Evolutionary conservation across 2,329 filamentous ascomycete genomes (phyloP).

Genomic region (Aspergillus felis): DNA sequence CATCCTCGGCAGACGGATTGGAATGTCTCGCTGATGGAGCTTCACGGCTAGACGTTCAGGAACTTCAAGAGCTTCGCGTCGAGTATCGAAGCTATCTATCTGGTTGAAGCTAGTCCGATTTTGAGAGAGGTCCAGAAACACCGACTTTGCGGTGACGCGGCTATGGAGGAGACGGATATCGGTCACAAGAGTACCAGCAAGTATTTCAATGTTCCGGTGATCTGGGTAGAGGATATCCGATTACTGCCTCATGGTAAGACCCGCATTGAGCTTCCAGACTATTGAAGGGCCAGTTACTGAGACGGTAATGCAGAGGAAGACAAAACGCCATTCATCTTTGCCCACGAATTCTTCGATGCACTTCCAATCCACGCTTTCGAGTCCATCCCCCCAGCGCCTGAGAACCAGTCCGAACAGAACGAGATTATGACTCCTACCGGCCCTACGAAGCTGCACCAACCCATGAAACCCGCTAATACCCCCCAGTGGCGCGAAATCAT

Average conservation of each 20-base stretch:
- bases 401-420: conserved; percentile 46
- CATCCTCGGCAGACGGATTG: background rate
- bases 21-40: conserved; percentile 3
- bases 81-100: conserved; percentile 80
- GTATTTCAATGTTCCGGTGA: conserved; percentile 68
- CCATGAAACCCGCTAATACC: conserved; percentile 35
- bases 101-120: conserved; percentile 87
- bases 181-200: conserved; percentile 74
- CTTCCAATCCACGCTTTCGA: conserved; percentile 95
- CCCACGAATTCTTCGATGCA: conserved; percentile 98
- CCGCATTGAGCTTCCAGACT: background rate
- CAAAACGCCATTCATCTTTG: conserved; percentile 86
- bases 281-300: background rate
- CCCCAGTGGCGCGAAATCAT: conserved; percentile 80
- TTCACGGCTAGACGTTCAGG: conserved; percentile 63
- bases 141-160: conserved; percentile 71
- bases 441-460: conserved; percentile 43
- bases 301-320: conserved; percentile 48
- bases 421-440: conserved; percentile 49
- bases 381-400: conserved; percentile 55
- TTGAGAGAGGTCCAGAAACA: conserved; percentile 74
- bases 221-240: conserved; percentile 87
- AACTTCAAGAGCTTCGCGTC: conserved; percentile 75
- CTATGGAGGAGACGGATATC: conserved; percentile 65
- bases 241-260: conserved; percentile 66